Evolutionary conservation across 129 eudicot genomes (phyloP).

Genomic region (Pittosporum tobira): DNA sequence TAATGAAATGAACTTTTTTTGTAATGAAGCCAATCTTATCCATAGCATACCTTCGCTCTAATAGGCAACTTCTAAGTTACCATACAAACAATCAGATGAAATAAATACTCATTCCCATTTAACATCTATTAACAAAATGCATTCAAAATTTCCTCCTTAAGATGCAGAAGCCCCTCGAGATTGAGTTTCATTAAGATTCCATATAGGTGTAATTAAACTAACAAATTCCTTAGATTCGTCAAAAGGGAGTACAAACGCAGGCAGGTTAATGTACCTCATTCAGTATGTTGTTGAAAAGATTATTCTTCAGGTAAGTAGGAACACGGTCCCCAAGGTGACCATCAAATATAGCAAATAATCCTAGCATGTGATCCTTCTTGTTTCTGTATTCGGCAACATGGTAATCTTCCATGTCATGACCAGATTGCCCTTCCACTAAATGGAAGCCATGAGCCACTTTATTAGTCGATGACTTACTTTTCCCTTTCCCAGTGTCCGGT

Average conservation of each 20-base stretch:
- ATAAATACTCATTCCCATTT: too few species aligned
- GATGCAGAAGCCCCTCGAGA: too few species aligned
- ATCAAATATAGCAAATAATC: slow-evolving; percentile 73
- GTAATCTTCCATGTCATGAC: slow-evolving; percentile 85
- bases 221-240: background rate
- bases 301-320: slow-evolving; percentile 59
- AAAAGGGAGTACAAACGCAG: background rate
- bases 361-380: slow-evolving; percentile 49
- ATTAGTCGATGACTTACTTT: slow-evolving; percentile 42
- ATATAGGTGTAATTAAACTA: background rate
- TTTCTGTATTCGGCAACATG: slow-evolving; percentile 70
- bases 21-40: too few species aligned
- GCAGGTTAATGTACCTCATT: slow-evolving; percentile 34
- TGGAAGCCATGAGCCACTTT: slow-evolving; percentile 64
- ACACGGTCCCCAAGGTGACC: slow-evolving; percentile 78
- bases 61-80: too few species aligned
- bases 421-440: slow-evolving; percentile 69
- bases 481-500: slow-evolving; percentile 62
- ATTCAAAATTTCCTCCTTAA: too few species aligned
- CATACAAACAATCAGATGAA: too few species aligned
- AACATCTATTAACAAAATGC: too few species aligned
- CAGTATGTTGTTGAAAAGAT: slow-evolving; percentile 66
- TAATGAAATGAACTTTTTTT: too few species aligned
- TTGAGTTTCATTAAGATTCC: too few species aligned
- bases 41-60: too few species aligned